phyloP scores from a whole-genome alignment of 345 rosid species.

The Bretschneidera sinensis region DNA sequence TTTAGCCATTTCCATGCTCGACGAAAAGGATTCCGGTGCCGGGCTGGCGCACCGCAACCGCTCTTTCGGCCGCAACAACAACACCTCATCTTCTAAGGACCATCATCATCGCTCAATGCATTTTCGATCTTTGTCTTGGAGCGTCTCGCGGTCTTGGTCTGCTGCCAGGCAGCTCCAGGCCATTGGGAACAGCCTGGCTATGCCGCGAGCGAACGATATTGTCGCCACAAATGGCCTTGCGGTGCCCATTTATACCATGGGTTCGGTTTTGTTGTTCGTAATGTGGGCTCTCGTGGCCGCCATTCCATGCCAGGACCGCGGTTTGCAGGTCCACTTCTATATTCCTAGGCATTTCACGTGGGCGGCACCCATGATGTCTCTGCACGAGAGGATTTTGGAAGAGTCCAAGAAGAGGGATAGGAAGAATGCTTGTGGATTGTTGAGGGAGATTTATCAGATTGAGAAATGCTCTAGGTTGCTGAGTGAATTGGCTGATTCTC shows the following conservation, averaged over 20 bases:
- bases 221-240: slow-evolving; percentile 61
- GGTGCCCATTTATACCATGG: slow-evolving; percentile 63
- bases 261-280: slow-evolving; percentile 59
- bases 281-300: slow-evolving; percentile 98
- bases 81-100: slow-evolving; percentile 26
- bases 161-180: slow-evolving; percentile 90
- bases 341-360: slow-evolving; percentile 66
- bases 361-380: slow-evolving; percentile 52
- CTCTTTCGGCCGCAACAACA: slow-evolving; percentile 60
- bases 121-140: slow-evolving; percentile 89
- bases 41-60: slow-evolving; percentile 67
- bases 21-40: slow-evolving; percentile 58
- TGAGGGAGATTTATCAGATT: slow-evolving; percentile 77
- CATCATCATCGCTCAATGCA: slow-evolving; percentile 38
- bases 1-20: slow-evolving; percentile 80
- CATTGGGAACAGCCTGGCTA: slow-evolving; percentile 50
- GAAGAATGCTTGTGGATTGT: slow-evolving; percentile 68
- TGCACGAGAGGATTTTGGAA: slow-evolving; percentile 76
- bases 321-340: slow-evolving; percentile 68
- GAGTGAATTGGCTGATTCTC: slow-evolving; percentile 64
- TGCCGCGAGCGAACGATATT: slow-evolving; percentile 56
- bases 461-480: slow-evolving; percentile 56
- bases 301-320: slow-evolving; percentile 95
- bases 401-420: slow-evolving; percentile 75
- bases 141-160: slow-evolving; percentile 96